phyloP scores from a whole-genome alignment of 148 eudicot species.

The Amaranthus palmeri region DNA sequence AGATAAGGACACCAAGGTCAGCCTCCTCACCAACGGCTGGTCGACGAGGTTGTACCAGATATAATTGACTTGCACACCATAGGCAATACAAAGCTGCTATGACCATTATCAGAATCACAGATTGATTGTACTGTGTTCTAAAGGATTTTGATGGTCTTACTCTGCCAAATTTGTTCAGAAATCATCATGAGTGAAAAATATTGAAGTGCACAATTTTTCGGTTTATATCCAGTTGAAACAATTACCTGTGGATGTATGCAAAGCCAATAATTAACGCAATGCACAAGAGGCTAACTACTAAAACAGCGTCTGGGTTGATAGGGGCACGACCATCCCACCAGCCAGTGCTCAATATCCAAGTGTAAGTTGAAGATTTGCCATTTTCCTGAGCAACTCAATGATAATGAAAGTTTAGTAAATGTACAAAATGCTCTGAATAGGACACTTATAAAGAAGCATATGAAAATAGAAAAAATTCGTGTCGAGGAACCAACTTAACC shows the following conservation, averaged over 20 bases:
- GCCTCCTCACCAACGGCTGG: constrained; percentile 95
- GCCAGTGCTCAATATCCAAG: constrained; percentile 90
- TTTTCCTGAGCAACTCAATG: constrained; percentile 51
- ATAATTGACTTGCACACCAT: constrained; percentile 92
- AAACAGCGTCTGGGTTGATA: constrained; percentile 73
- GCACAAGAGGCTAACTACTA: constrained; percentile 61
- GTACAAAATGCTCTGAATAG: background rate
- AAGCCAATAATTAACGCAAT: constrained; percentile 55
- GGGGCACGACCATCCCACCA: constrained; percentile 88
- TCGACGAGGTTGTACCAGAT: constrained; percentile 66
- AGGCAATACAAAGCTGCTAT: constrained; percentile 58
- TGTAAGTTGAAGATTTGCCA: constrained; percentile 73
- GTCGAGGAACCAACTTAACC: background rate
- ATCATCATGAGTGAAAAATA: background rate
- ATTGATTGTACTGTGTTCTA: constrained; percentile 38
- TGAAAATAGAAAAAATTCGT: no score
- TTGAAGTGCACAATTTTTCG: no score
- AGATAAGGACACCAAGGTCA: constrained; percentile 87
- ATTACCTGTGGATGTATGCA: constrained; percentile 71
- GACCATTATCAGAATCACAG: constrained; percentile 40
- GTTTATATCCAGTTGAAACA: background rate
- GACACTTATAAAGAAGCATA: background rate
- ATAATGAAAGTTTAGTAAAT: background rate
- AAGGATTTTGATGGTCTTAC: constrained; percentile 46
- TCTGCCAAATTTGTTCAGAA: constrained; percentile 35